A percentile compares a stretch with the other conserved stretches of the same genome.
Conservation (phyloP, 352 stramenopile genomes). For the Phytopythium vexans region DNA sequence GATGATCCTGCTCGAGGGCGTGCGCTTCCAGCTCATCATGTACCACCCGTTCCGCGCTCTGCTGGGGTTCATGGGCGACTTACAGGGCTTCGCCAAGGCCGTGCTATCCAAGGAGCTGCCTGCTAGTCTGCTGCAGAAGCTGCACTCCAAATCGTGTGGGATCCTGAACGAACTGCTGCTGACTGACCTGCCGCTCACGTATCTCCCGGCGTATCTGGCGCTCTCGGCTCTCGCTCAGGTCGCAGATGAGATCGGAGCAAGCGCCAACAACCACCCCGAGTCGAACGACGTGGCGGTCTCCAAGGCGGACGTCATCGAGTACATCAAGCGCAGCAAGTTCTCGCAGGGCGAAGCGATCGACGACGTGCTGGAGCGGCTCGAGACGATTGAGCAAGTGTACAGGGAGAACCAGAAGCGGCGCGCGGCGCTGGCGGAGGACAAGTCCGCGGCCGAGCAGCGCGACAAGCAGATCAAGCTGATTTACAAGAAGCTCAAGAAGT, state of each 20-base stretch:
- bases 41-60: slow-evolving; percentile 85
- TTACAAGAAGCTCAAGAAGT: slow-evolving; percentile 88
- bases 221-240: slow-evolving; percentile 59
- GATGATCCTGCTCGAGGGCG: slow-evolving; percentile 84
- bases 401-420: slow-evolving; percentile 32
- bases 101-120: slow-evolving; percentile 52
- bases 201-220: slow-evolving; percentile 69
- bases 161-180: slow-evolving; percentile 77
- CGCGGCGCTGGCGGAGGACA: slow-evolving; percentile 21
- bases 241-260: slow-evolving; percentile 45
- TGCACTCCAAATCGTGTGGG: slow-evolving; percentile 72
- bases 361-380: slow-evolving; percentile 27
- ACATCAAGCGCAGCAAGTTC: slow-evolving; percentile 71
- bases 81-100: slow-evolving; percentile 69
- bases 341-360: slow-evolving; percentile 47
- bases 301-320: slow-evolving; percentile 45
- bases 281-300: slow-evolving; percentile 23
- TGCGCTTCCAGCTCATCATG: slow-evolving; percentile 89
- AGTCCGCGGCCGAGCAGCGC: slow-evolving; percentile 29
- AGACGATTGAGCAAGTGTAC: slow-evolving; percentile 34
- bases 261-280: slow-evolving; percentile 10
- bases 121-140: slow-evolving; percentile 63
- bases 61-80: slow-evolving; percentile 82
- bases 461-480: slow-evolving; percentile 74
- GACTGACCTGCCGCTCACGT: slow-evolving; percentile 60